Evolutionary conservation across 306 rosid genomes (phyloP).

Genomic region (Rubus parviflorus): DNA sequence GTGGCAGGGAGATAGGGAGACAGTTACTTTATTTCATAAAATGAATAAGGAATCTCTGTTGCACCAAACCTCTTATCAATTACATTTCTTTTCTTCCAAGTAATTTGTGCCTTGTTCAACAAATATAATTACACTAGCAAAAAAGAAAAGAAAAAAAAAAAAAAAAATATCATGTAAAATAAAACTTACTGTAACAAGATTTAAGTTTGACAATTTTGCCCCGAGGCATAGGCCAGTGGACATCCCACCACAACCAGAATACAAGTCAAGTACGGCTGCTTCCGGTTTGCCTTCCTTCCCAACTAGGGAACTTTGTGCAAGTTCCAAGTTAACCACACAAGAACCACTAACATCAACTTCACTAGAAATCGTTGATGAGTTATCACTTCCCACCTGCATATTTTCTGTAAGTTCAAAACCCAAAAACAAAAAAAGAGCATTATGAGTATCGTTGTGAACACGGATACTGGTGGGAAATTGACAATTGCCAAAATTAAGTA

Average conservation of each 20-base stretch:
- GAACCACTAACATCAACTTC: conserved; percentile 41
- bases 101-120: background rate
- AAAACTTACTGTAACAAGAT: conserved; percentile 68
- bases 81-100: background rate
- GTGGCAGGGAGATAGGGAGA: too few species aligned
- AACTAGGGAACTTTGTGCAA: conserved; percentile 11
- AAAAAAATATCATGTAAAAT: background rate
- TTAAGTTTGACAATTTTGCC: conserved; percentile 49
- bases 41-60: background rate
- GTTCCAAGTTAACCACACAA: conserved; percentile 33
- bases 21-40: too few species aligned
- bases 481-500: background rate
- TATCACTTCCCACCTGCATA: conserved; percentile 42
- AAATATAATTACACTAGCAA: background rate
- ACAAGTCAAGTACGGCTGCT: conserved; percentile 56
- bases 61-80: background rate
- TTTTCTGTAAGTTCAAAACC: conserved; percentile 33
- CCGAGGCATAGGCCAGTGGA: conserved; percentile 87
- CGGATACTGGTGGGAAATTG: background rate
- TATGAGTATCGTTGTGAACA: background rate
- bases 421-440: background rate
- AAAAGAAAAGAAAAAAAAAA: too few species aligned
- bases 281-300: conserved; percentile 35
- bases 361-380: conserved; percentile 65
- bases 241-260: conserved; percentile 93